These are phyloP conservation scores for Trebouxiophyceae sp. DNA, from an alignment of 163 green algal species.

Conservation along the genomic window DNA sequence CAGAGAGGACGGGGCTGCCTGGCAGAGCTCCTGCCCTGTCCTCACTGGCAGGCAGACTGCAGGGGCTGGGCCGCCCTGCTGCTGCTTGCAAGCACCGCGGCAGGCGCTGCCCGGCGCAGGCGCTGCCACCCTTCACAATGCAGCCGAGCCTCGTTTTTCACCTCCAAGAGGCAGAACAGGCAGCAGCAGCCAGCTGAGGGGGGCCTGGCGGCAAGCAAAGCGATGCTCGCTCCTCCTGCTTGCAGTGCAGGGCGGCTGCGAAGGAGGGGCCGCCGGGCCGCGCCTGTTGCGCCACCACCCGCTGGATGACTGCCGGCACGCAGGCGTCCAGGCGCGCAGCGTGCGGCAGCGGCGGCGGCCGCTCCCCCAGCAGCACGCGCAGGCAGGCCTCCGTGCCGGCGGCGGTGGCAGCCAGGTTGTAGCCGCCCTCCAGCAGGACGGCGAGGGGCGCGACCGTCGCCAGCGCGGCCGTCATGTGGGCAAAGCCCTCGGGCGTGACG, in stretches of 20 bases:
- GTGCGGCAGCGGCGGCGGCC: constrained; percentile 30
- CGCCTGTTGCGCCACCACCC: constrained; percentile 26
- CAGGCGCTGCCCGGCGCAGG: background rate
- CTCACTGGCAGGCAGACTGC: too few species aligned
- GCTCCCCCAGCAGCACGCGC: constrained; percentile 59
- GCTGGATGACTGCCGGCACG: constrained; percentile 16
- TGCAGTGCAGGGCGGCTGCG: background rate
- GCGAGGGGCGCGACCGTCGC: constrained; percentile 48
- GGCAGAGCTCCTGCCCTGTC: too few species aligned
- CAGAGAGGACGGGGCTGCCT: too few species aligned
- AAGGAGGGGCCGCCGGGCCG: background rate
- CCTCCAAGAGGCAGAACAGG: background rate
- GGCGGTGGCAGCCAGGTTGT: constrained; percentile 66
- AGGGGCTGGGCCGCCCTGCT: too few species aligned
- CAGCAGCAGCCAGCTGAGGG: background rate
- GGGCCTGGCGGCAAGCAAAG: background rate
- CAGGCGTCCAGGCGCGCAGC: constrained; percentile 5
- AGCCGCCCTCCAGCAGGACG: constrained; percentile 74
- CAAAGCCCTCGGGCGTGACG: constrained; percentile 59
- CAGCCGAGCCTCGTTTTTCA: background rate
- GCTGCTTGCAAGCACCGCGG: too few species aligned
- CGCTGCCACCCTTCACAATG: background rate
- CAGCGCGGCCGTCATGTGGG: constrained; percentile 60
- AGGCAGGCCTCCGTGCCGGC: constrained; percentile 51
- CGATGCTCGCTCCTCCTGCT: background rate